Percentiles rank a stretch among this genome's conserved stretches.
Evolutionary conservation across 768 basidiomycete species (phyloP).

Genomic region (Naganishia vishniacii): DNA sequence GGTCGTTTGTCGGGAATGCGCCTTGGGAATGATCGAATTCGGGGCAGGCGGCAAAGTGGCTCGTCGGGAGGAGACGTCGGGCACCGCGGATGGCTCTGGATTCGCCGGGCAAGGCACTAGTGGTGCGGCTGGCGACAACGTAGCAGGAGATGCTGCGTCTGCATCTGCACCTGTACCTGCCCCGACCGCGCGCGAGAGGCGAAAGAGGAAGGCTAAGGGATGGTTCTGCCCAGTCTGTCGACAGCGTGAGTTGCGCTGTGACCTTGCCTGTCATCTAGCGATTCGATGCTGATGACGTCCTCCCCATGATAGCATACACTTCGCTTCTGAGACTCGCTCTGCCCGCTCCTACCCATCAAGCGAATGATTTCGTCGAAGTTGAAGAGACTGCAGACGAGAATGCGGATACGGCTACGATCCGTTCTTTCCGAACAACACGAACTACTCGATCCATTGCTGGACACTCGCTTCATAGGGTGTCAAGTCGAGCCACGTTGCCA

Average conservation of each 20-base stretch:
- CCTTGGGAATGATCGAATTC: slow-evolving; percentile 94
- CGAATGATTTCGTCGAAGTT: neutral
- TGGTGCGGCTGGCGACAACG: slow-evolving; percentile 33
- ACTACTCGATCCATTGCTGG: slow-evolving; percentile 28
- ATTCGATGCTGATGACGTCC: slow-evolving; percentile 8
- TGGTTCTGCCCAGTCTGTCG: slow-evolving; percentile 97
- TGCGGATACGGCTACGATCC: slow-evolving; percentile 6
- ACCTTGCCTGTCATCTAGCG: neutral
- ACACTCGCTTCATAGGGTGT: slow-evolving; percentile 24
- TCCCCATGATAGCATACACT: slow-evolving; percentile 63
- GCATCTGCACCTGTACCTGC: slow-evolving; percentile 33
- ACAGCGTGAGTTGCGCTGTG: slow-evolving; percentile 63
- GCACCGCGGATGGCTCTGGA: slow-evolving; percentile 27
- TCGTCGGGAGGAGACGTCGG: slow-evolving; percentile 54
- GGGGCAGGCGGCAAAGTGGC: slow-evolving; percentile 80
- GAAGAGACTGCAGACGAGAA: slow-evolving; percentile 8
- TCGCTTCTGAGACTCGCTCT: slow-evolving; percentile 73
- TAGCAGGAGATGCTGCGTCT: slow-evolving; percentile 43
- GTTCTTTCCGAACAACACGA: slow-evolving; percentile 19
- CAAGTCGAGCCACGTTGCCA: slow-evolving; percentile 44
- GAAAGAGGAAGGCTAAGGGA: slow-evolving; percentile 90
- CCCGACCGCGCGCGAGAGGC: slow-evolving; percentile 51
- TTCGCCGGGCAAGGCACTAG: slow-evolving; percentile 36
- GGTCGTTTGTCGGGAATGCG: slow-evolving; percentile 91
- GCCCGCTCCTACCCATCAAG: slow-evolving; percentile 31